Evolutionary conservation across 305 asterid genomes (phyloP).

Genomic region (Fraxinus angustifolia): DNA sequence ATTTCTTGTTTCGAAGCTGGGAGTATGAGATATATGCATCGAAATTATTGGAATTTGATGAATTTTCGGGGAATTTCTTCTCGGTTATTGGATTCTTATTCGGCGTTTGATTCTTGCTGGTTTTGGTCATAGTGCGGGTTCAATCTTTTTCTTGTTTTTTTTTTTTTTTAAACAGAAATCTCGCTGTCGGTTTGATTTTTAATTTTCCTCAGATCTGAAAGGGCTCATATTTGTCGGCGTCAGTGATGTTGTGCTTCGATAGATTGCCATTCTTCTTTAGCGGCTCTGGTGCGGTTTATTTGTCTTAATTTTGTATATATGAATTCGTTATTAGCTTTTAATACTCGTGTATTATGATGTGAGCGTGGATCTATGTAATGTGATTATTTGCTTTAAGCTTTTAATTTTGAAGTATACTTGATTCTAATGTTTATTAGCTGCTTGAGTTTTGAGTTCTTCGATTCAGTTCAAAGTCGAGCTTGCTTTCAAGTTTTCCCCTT

Average conservation of each 20-base stretch:
- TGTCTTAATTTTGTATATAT: neutral
- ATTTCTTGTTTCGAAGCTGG: slow-evolving; percentile 20
- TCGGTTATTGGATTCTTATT: slow-evolving; percentile 26
- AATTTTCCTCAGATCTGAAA: slow-evolving; percentile 43
- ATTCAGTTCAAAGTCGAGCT: neutral
- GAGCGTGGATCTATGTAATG: neutral
- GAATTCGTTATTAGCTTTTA: neutral
- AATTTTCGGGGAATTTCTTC: slow-evolving; percentile 18
- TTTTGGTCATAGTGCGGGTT: slow-evolving; percentile 26
- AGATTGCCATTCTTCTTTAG: slow-evolving; percentile 27
- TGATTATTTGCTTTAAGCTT: neutral
- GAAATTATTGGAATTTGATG: slow-evolving; percentile 16
- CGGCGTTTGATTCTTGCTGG: slow-evolving; percentile 21
- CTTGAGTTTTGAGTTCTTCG: neutral
- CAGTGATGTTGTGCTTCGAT: slow-evolving; percentile 35
- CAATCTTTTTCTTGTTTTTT: slow-evolving; percentile 5
- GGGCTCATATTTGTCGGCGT: slow-evolving; percentile 37
- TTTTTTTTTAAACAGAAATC: slow-evolving; percentile 14
- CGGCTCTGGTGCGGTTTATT: slow-evolving; percentile 40
- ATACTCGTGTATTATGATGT: neutral
- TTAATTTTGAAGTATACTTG: neutral
- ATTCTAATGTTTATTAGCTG: neutral
- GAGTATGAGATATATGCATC: slow-evolving; percentile 20
- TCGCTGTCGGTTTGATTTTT: slow-evolving; percentile 25
- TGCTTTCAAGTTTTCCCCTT: neutral